Base-by-base conservation (phyloP, 768 basidiomycete species). In the Mycena maculata region DNA sequence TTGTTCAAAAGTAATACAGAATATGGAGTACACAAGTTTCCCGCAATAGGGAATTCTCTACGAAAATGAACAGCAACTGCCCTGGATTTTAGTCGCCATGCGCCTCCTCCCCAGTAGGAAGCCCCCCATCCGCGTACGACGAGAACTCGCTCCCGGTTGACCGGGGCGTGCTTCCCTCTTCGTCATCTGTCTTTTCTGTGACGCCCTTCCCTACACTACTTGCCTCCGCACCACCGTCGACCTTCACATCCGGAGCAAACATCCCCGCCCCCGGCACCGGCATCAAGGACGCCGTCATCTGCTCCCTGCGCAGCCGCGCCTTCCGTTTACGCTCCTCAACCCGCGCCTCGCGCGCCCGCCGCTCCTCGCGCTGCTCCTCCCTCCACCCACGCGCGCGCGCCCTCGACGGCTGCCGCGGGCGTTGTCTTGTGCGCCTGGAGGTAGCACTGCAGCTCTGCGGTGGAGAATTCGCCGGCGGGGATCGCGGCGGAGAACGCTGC, bases 381-480 rank as follows among this genome's bases (percentile, higher is more conserved):
- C 28, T 77, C 75, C 2, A 87, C 79, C 86, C 88, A 90, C n/a
- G 68, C 76, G 9, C 66, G 70, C 13, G 76, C 70, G n/a, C 73
- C 77, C 20, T 52, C 65, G 0, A 76, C 80, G 0, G 85, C 84
- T 4, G 73, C 69, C 45, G 66, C 71, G 0, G 85, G 83, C 48
- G 81, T 68, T 49, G 76, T 79, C 68, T 86, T 85, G 65, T 80
- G 79, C 12, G 74, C 71, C 9, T 90, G 78, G 15, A 90, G 78
- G 74, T 84, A 90, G 0, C 88, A 87, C 71, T 90, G 89, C 2
- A 91, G 78, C 60, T 89, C 87, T 0, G 90, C 88, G 0, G 86
- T 85, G 31, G 87, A 86, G 71, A 89, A 86, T 62, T 83, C 81
- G 49, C 82, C 69, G 13, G 80, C 75, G 0, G 89, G 87, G 25